Conservation (phyloP, 345 rosid species). For the Murraya koenigii region DNA sequence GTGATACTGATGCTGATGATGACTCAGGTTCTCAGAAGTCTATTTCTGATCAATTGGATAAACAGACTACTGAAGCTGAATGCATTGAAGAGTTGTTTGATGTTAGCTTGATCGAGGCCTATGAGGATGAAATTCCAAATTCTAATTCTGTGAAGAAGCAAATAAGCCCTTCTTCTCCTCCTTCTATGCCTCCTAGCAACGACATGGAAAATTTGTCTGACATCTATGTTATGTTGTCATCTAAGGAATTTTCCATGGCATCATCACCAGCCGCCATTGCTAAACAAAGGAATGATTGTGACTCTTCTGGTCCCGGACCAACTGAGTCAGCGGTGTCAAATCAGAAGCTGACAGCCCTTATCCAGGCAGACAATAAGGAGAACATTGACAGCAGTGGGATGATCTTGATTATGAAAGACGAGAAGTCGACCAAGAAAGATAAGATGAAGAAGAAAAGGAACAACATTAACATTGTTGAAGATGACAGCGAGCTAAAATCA, state of each 20-base stretch:
- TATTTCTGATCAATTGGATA: neutral
- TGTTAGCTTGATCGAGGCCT: constrained; percentile 1
- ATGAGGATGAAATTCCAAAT: neutral
- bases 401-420: neutral
- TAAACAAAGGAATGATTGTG: constrained; percentile 2
- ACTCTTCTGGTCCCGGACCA: constrained; percentile 11
- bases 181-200: neutral
- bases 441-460: constrained; percentile 22
- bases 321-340: constrained; percentile 29
- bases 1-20: neutral
- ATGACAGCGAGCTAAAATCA: constrained; percentile 12
- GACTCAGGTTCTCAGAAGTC: neutral
- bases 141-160: neutral
- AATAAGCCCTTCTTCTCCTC: neutral
- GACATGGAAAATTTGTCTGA: neutral
- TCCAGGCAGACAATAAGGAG: constrained; percentile 32
- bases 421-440: constrained; percentile 14
- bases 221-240: constrained; percentile 8
- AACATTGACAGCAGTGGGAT: constrained; percentile 22
- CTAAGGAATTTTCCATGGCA: constrained; percentile 8
- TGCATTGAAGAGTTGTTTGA: constrained; percentile 6
- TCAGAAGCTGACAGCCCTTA: constrained; percentile 11
- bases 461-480: neutral
- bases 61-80: neutral
- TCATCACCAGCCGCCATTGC: neutral